A percentile compares a stretch with the other conserved stretches of the same genome.
phyloP scores from a whole-genome alignment of 2,329 filamentous ascomycete genomes.

The Trichophyton schoenleinii region DNA sequence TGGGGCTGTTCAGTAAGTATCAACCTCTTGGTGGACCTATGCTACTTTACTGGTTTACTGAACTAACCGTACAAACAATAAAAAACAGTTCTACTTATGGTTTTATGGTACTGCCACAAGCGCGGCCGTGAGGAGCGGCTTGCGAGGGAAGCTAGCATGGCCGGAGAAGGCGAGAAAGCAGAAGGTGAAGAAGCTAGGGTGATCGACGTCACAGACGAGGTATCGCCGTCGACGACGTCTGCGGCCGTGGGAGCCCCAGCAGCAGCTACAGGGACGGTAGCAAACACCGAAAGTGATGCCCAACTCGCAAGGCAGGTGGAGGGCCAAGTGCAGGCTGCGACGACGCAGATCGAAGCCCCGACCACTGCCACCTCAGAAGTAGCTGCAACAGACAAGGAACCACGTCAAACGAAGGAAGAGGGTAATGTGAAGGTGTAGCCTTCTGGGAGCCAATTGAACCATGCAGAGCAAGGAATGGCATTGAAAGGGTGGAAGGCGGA shows the following conservation, averaged over 20 bases:
- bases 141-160: slow-evolving; percentile 39
- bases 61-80: not conserved
- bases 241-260: not conserved
- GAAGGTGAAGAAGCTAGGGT: not conserved
- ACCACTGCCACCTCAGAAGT: slow-evolving; percentile 1
- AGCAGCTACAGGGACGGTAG: not conserved
- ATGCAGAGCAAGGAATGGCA: not conserved
- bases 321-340: not conserved
- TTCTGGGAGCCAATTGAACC: not conserved
- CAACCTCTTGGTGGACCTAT: not conserved
- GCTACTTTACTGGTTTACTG: not conserved
- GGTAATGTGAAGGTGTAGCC: not conserved
- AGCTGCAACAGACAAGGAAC: not conserved
- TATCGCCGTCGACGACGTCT: not conserved
- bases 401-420: not conserved
- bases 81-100: slow-evolving; percentile 64
- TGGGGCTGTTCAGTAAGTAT: slow-evolving; percentile 70
- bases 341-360: slow-evolving; percentile 1
- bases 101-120: slow-evolving; percentile 98
- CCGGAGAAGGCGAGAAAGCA: not conserved
- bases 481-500: not conserved
- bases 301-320: not conserved
- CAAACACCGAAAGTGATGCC: not conserved
- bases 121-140: slow-evolving; percentile 76
- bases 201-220: slow-evolving; percentile 1